A percentile compares a stretch with the other conserved stretches of the same genome.
Conservation (phyloP, 352 stramenopile genomes). For the Peronospora farinosa region DNA sequence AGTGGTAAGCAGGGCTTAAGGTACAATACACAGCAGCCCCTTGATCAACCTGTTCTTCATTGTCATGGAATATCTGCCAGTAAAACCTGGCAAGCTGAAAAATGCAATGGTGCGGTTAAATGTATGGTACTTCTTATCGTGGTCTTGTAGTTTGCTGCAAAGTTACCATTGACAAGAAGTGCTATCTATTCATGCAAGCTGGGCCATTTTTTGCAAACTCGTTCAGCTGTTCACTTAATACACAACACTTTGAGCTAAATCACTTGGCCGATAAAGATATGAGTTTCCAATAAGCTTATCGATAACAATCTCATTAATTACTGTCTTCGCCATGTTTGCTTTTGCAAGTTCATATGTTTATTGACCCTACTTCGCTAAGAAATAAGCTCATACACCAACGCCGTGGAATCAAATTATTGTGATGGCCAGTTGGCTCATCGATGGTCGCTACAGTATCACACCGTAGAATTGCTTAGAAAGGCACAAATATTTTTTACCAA, state of each 20-base stretch:
- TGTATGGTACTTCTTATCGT: conserved; percentile 1
- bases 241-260: conserved; percentile 21
- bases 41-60: too few species aligned
- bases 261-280: background rate
- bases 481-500: too few species aligned
- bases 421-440: conserved; percentile 11
- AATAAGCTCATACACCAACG: conserved; percentile 25
- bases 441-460: background rate
- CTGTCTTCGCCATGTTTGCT: background rate
- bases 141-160: conserved; percentile 31
- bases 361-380: conserved; percentile 7
- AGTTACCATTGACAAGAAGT: conserved; percentile 31
- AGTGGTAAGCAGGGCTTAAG: background rate
- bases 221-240: conserved; percentile 28
- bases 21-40: background rate
- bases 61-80: too few species aligned
- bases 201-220: conserved; percentile 15
- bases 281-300: background rate
- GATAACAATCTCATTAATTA: background rate
- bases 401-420: conserved; percentile 24
- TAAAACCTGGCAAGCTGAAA: background rate
- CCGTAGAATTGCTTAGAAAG: conserved; percentile 14
- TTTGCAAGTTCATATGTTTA: background rate
- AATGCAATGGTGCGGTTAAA: background rate
- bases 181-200: conserved; percentile 11